A percentile compares a stretch with the other conserved stretches of the same genome.
phyloP scores from a whole-genome alignment of 495 filamentous ascomycete genomes.

The Podospora conica region DNA sequence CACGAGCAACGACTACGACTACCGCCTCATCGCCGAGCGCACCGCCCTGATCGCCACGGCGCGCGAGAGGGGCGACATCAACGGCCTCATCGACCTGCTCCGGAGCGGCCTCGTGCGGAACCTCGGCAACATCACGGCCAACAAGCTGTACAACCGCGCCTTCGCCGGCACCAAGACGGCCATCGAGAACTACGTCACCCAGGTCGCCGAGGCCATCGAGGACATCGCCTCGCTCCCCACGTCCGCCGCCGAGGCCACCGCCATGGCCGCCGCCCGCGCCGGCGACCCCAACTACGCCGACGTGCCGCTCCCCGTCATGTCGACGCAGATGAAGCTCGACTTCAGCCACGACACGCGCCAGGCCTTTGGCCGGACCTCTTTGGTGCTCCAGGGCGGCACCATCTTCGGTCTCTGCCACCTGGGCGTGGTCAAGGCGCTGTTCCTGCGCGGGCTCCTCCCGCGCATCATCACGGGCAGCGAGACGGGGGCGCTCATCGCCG shows the following conservation, averaged over 20 bases:
- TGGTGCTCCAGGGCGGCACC: constrained; percentile 85
- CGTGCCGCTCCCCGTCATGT: constrained; percentile 37
- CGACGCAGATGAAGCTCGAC: constrained; percentile 79
- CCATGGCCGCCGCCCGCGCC: not conserved
- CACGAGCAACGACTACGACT: constrained; percentile 79
- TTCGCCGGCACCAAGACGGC: constrained; percentile 86
- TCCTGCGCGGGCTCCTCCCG: constrained; percentile 75
- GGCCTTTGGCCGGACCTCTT: constrained; percentile 78
- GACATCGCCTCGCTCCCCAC: constrained; percentile 71
- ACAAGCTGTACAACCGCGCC: constrained; percentile 76
- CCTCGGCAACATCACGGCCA: constrained; percentile 79
- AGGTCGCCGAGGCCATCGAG: constrained; percentile 71
- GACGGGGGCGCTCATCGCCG: constrained; percentile 85
- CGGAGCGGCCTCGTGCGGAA: constrained; percentile 86
- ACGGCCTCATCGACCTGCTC: constrained; percentile 69
- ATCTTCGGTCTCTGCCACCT: constrained; percentile 91
- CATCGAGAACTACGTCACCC: constrained; percentile 86
- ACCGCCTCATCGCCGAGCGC: constrained; percentile 74
- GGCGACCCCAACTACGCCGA: constrained; percentile 1
- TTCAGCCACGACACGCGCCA: constrained; percentile 85
- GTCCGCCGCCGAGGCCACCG: not conserved
- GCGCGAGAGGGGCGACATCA: constrained; percentile 69
- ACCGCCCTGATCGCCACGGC: constrained; percentile 64
- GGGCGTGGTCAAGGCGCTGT: constrained; percentile 83
- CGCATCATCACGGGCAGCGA: constrained; percentile 89